Conservation (phyloP, 192 early-diverging fungal species). For the Entomortierella chlamydospora region DNA sequence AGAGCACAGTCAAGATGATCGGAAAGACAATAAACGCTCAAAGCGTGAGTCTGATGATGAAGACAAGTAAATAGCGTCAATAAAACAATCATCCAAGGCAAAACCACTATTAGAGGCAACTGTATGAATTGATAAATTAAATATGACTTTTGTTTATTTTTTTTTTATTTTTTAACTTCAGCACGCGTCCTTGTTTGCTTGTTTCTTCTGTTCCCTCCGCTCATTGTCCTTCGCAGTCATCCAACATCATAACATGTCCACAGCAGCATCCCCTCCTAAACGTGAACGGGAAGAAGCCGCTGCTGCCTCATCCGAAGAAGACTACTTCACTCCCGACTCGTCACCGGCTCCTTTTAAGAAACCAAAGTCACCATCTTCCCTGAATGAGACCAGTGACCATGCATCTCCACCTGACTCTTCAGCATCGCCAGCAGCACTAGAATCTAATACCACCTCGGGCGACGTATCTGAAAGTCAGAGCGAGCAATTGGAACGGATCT, state of each 20-base stretch:
- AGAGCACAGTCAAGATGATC: not conserved
- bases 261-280: slow-evolving; percentile 39
- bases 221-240: not conserved
- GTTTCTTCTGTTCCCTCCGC: not conserved
- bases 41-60: slow-evolving; percentile 8
- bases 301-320: slow-evolving; percentile 32
- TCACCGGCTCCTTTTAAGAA: slow-evolving; percentile 42
- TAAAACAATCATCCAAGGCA: no score
- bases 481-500: slow-evolving; percentile 66
- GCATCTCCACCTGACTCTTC: not conserved
- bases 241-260: slow-evolving; percentile 13
- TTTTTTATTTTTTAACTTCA: slow-evolving; percentile 11
- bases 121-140: not conserved
- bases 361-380: slow-evolving; percentile 29
- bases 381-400: not conserved
- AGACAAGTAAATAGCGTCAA: not conserved
- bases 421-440: not conserved
- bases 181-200: not conserved
- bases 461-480: not conserved
- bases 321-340: slow-evolving; percentile 46
- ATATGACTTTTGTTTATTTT: not conserved
- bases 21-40: slow-evolving; percentile 13
- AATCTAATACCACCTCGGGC: not conserved
- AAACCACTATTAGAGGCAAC: no score
- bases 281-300: slow-evolving; percentile 33